Evolutionary conservation across 1,284 basidiomycete genomes (phyloP).

Genomic region (Ceratobasidium sp.): DNA sequence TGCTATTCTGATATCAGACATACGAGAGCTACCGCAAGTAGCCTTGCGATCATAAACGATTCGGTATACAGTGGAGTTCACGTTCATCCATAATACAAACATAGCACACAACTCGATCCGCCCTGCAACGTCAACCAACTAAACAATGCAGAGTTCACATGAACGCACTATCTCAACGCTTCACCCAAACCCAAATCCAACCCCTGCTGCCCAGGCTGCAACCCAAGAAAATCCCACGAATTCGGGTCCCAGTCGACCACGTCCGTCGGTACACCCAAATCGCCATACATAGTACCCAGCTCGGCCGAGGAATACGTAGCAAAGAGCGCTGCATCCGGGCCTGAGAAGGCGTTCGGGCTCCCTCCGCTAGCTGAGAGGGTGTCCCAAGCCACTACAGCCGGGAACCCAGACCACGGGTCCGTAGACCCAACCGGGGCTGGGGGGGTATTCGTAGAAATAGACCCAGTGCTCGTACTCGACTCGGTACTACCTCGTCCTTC

Average conservation of each 20-base stretch:
- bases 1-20: too few relatives aligned
- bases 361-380: background rate
- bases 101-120: too few relatives aligned
- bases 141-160: too few relatives aligned
- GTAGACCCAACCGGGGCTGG: background rate
- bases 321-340: conserved; percentile 21
- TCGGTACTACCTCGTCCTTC: background rate
- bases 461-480: too few relatives aligned
- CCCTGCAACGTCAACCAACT: too few relatives aligned
- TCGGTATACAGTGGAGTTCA: too few relatives aligned
- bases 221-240: background rate
- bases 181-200: too few relatives aligned
- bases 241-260: background rate
- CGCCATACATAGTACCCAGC: background rate
- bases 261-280: background rate
- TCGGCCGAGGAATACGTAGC: conserved; percentile 6
- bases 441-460: background rate
- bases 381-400: background rate
- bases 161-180: too few relatives aligned
- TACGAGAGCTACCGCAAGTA: too few relatives aligned
- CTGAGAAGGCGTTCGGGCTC: background rate
- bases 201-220: background rate
- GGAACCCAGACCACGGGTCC: too few relatives aligned
- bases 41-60: too few relatives aligned
- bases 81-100: too few relatives aligned